Percentiles rank a stretch among this genome's conserved stretches.
phyloP scores from a whole-genome alignment of 371 early-diverging fungal genomes.

The Mortierella sp. region DNA sequence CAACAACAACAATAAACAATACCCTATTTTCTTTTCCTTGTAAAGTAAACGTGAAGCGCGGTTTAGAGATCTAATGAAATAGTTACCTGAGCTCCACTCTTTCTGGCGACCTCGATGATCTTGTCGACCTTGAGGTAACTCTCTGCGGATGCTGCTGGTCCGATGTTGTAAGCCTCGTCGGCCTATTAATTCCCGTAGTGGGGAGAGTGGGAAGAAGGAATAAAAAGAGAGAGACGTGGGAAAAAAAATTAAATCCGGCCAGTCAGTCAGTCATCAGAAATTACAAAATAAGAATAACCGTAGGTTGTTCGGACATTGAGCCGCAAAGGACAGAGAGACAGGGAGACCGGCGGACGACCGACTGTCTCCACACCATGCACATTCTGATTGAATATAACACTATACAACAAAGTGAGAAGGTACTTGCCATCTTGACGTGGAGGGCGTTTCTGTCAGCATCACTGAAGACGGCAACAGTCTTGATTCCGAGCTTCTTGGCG shows the following conservation, averaged over 20 bases:
- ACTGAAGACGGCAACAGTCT: slow-evolving; percentile 96
- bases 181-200: slow-evolving; percentile 67
- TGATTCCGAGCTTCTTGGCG: slow-evolving; percentile 92
- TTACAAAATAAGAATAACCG: not conserved
- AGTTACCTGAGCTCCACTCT: slow-evolving; percentile 87
- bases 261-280: not conserved
- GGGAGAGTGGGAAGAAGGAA: not conserved
- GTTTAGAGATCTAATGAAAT: not conserved
- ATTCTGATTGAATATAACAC: not conserved
- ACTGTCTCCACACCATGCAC: not conserved
- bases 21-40: not conserved
- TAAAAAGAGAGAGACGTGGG: not conserved
- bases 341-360: not conserved
- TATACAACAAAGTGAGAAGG: not conserved
- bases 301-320: not conserved
- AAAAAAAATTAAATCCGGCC: slow-evolving; percentile 11
- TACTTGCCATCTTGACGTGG: slow-evolving; percentile 80
- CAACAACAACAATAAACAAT: not conserved
- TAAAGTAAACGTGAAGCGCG: slow-evolving; percentile 10
- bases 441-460: slow-evolving; percentile 91
- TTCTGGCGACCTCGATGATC: slow-evolving; percentile 87
- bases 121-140: slow-evolving; percentile 90
- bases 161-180: slow-evolving; percentile 94
- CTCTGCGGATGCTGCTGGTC: slow-evolving; percentile 87
- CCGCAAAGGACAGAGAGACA: not conserved